Evolutionary conservation across 2,329 filamentous ascomycete genomes (phyloP).

Genomic region (Ustilaginoidea virens): DNA sequence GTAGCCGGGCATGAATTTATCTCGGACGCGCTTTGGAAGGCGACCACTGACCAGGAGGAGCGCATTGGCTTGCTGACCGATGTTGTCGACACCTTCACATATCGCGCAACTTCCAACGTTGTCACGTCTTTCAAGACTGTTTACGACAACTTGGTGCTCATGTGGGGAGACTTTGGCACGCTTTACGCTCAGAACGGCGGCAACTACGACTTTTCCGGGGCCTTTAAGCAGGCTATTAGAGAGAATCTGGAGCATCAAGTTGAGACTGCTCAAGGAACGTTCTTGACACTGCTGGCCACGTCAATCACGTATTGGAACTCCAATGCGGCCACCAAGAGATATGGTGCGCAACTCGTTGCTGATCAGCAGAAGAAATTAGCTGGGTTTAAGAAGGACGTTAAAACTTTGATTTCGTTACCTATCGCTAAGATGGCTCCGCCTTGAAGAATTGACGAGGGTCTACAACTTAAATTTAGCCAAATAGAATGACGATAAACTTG

Average conservation of each 20-base stretch:
- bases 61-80: neutral
- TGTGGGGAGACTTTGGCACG: neutral
- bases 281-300: neutral
- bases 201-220: neutral
- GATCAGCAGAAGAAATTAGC: neutral
- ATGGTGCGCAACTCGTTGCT: neutral
- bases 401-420: neutral
- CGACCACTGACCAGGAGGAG: neutral
- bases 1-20: neutral
- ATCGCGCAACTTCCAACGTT: neutral
- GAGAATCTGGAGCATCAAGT: neutral
- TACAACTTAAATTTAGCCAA: too few relatives aligned
- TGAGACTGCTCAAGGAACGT: neutral
- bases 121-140: neutral
- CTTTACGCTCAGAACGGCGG: neutral
- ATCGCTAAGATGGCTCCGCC: constrained; percentile 1
- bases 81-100: neutral
- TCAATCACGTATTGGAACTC: neutral
- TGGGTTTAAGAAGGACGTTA: neutral
- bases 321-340: neutral
- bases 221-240: neutral
- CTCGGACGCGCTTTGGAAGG: neutral
- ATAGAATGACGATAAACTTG: too few relatives aligned
- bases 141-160: constrained; percentile 1
- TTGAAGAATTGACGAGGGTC: too few relatives aligned